These are phyloP conservation scores for Boletellus emodensis DNA, from an alignment of 768 basidiomycete species.

Conservation along the genomic window DNA sequence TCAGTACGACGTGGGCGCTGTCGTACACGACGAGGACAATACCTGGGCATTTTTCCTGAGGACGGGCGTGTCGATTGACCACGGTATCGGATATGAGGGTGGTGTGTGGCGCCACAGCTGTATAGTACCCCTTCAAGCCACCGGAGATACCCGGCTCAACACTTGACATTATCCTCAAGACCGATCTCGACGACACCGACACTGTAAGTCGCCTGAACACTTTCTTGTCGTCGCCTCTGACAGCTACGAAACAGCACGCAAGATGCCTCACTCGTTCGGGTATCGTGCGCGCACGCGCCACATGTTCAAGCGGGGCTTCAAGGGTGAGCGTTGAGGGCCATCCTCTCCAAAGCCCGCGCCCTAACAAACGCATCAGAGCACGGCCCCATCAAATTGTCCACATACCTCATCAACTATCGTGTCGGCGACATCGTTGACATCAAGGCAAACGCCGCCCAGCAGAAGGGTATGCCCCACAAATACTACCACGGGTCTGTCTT, in stretches of 20 bases:
- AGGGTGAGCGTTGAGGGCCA: constrained; percentile 54
- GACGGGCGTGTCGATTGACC: constrained; percentile 33
- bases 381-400: constrained; percentile 86
- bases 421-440: constrained; percentile 99
- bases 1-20: constrained; percentile 23
- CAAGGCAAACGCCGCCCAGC: constrained; percentile 98
- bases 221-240: constrained; percentile 10
- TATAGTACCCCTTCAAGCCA: constrained; percentile 62
- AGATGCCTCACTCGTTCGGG: constrained; percentile 99
- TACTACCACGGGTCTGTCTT: constrained; percentile 88
- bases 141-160: constrained; percentile 52
- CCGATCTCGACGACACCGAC: constrained; percentile 47
- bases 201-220: constrained; percentile 37
- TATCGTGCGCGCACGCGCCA: constrained; percentile 99
- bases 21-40: constrained; percentile 31
- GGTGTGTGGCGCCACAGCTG: constrained; percentile 49
- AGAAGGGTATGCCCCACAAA: constrained; percentile 99
- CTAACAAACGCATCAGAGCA: constrained; percentile 54
- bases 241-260: constrained; percentile 43
- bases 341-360: constrained; percentile 7
- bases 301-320: constrained; percentile 99
- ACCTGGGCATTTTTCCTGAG: constrained; percentile 86
- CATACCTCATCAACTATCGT: constrained; percentile 88
- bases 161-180: constrained; percentile 36
- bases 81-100: constrained; percentile 34